A percentile compares a stretch with the other conserved stretches of the same genome.
Evolutionary conservation across 345 rosid genomes (phyloP).

Genomic region (Gynandropsis gynandra): DNA sequence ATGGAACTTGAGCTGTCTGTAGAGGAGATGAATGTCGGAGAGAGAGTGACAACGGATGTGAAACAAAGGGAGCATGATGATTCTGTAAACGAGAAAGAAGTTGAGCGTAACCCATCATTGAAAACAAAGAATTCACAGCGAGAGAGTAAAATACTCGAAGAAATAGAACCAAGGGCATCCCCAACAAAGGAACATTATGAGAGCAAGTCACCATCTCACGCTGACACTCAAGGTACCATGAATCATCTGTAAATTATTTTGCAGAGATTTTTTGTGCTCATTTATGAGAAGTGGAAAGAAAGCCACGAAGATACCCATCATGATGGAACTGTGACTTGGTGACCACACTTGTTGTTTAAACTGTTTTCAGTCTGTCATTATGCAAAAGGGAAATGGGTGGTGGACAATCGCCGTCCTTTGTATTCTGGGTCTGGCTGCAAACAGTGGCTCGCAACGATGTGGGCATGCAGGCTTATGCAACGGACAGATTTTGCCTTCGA

Average conservation of each 20-base stretch:
- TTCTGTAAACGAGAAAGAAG: conserved; percentile 7
- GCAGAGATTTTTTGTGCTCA: conserved; percentile 4
- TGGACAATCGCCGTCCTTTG: conserved; percentile 57
- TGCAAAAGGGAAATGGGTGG: conserved; percentile 90
- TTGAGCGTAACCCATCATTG: conserved; percentile 15
- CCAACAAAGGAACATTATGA: no score
- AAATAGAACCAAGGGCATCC: no score
- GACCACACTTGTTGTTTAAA: conserved; percentile 1
- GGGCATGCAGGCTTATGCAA: conserved; percentile 94
- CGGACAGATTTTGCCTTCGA: conserved; percentile 80
- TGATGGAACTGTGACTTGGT: no score
- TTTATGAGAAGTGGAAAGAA: no score
- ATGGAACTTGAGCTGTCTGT: conserved; percentile 11
- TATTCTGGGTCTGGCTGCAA: conserved; percentile 82
- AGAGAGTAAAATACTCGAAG: conserved; percentile 13
- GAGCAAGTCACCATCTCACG: conserved; percentile 14
- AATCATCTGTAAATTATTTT: neutral
- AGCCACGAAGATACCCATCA: no score
- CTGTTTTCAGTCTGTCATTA: conserved; percentile 53
- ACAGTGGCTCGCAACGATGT: conserved; percentile 84
- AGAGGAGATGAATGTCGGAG: conserved; percentile 13
- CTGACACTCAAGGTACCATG: conserved; percentile 18
- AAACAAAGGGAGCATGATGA: conserved; percentile 15
- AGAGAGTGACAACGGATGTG: conserved; percentile 18
- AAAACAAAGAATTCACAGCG: conserved; percentile 6